phyloP scores from a whole-genome alignment of 495 filamentous ascomycete species.

The Hyaloscypha variabilis region DNA sequence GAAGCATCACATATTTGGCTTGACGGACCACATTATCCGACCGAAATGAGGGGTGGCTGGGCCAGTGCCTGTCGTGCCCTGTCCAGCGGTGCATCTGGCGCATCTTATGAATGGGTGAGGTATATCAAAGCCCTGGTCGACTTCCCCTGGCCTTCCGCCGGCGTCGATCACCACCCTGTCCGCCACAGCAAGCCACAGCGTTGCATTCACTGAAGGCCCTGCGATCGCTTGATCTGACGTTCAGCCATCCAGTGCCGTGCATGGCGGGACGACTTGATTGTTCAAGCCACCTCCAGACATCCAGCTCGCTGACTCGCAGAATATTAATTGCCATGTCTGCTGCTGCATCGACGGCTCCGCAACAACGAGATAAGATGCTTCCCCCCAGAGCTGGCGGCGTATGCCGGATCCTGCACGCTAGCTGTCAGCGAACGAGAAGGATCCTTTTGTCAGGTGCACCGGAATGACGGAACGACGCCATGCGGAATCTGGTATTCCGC shows the following conservation, averaged over 20 bases:
- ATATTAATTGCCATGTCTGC: constrained; percentile 6
- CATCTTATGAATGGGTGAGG: constrained; percentile 22
- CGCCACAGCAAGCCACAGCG: constrained; percentile 20
- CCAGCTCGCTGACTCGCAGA: not conserved
- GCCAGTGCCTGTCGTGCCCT: not conserved
- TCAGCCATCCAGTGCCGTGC: constrained; percentile 4
- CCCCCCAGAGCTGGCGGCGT: not conserved
- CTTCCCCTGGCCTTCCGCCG: constrained; percentile 6
- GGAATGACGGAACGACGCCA: not conserved
- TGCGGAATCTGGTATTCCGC: constrained; percentile 5
- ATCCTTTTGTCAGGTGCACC: not conserved
- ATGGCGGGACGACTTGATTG: not conserved
- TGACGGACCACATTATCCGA: constrained; percentile 25
- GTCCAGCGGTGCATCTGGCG: not conserved
- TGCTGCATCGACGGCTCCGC: not conserved
- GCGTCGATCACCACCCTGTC: constrained; percentile 7
- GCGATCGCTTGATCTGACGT: not conserved
- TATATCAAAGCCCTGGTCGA: constrained; percentile 5
- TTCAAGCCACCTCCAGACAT: constrained; percentile 3
- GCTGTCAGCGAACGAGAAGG: not conserved
- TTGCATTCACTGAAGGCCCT: constrained; percentile 6
- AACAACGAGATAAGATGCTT: not conserved
- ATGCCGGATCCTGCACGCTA: too few species aligned
- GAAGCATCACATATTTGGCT: constrained; percentile 10
- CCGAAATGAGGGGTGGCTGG: constrained; percentile 20